Evolutionary conservation across 163 green algal species (phyloP), one percentile per base, ranked within the genome.

Genomic region (Scenedesmus sp.): DNA sequence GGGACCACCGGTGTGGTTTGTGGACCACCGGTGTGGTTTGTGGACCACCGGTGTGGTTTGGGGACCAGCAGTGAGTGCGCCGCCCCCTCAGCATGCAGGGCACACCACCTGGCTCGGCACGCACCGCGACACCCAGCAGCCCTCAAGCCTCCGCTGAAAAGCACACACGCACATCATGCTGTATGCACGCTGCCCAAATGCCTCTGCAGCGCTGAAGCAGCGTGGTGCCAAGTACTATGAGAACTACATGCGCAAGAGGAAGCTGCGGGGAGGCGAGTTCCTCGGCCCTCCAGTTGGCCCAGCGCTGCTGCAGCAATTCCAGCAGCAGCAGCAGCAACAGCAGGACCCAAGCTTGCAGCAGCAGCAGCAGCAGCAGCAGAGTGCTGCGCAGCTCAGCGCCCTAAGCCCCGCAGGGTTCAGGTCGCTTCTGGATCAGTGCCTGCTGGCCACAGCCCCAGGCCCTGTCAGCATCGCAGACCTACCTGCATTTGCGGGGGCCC

Each of bases 171-270:
- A 15, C 65, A 40, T 12, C 1, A 42, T 78, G 65, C 65, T 24
- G 65, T 37, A 22, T 12, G 13, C 13, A 37, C 65, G n/a, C n/a
- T n/a, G n/a, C n/a, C n/a, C n/a, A n/a, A n/a, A n/a, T n/a, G n/a
- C n/a, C 56, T 15, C 35, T 35, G 4, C 76, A n/a, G 24, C 16
- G 5, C 76, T 83, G 13, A 85, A 40, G 79, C 79, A 85, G 44
- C 79, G 24, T 40, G 79, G 43, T 3, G 44, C 37, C 42, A 44
- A 16, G 20, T 91, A 88, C 56, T 91, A 91, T 61, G 43, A 88
- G 49, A 83, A 84, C 40, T 92, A 92, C 88, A 30, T 89, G 33
- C 80, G 80, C 88, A 92, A 92, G 6, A 59, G 88, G 43, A 49
- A 51, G 33, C 7, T 49, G 30, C 65, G 46, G 10, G 88, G 88